A percentile compares a stretch with the other conserved stretches of the same genome.
phyloP scores from a whole-genome alignment of 2,329 filamentous ascomycete genomes.

The Coccinonectria pachysandricola region DNA sequence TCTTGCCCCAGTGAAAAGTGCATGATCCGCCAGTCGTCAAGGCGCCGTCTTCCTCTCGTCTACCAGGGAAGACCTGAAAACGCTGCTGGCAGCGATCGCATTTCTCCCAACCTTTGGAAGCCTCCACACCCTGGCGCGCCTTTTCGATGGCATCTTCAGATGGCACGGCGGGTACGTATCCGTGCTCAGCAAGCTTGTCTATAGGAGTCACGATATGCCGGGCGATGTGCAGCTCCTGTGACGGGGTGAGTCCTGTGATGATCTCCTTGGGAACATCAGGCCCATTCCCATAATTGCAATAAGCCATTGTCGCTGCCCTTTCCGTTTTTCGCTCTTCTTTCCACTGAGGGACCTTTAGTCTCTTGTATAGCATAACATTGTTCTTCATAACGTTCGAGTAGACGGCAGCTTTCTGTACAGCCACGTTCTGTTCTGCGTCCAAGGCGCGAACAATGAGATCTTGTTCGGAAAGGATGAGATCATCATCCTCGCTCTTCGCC shows the following conservation, averaged over 20 bases:
- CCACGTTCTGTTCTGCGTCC: constrained; percentile 69
- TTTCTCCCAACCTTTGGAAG: constrained; percentile 68
- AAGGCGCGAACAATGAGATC: constrained; percentile 58
- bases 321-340: constrained; percentile 43
- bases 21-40: constrained; percentile 71
- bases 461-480: constrained; percentile 50
- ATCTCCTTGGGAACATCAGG: constrained; percentile 42
- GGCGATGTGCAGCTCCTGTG: constrained; percentile 60
- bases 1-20: constrained; percentile 68
- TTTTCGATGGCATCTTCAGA: constrained; percentile 54
- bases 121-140: constrained; percentile 53
- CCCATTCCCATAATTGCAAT: no score
- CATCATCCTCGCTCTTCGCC: constrained; percentile 35
- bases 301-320: constrained; percentile 18
- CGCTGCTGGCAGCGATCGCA: constrained; percentile 80
- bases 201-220: constrained; percentile 54
- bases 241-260: constrained; percentile 55
- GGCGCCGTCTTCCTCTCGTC: constrained; percentile 64
- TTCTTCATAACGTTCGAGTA: constrained; percentile 82
- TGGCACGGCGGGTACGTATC: constrained; percentile 65
- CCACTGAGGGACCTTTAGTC: constrained; percentile 66
- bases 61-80: constrained; percentile 86
- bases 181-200: constrained; percentile 51
- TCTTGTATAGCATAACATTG: constrained; percentile 63
- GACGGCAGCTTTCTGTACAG: constrained; percentile 54